phyloP scores from a whole-genome alignment of 179 eudicot genomes.

The Nepenthes alata region DNA sequence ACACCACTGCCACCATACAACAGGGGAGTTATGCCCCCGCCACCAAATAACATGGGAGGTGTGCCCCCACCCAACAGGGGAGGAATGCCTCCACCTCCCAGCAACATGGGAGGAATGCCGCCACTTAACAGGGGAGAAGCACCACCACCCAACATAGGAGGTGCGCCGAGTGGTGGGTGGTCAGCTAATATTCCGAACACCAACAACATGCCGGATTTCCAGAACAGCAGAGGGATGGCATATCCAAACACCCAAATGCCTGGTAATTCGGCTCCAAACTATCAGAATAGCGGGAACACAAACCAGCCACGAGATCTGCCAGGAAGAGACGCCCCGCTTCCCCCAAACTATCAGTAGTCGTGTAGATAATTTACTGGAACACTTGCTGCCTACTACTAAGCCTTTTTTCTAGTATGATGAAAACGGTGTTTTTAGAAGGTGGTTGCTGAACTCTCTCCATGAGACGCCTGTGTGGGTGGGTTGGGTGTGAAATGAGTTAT shows the following conservation, averaged over 20 bases:
- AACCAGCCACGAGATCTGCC: constrained; percentile 43
- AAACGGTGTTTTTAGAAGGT: too few species aligned
- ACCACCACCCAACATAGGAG: constrained; percentile 18
- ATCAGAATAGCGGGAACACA: constrained; percentile 21
- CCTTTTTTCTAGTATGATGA: too few species aligned
- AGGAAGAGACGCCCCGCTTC: constrained; percentile 45
- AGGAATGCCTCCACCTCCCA: neutral
- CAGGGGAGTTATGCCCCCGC: constrained; percentile 9
- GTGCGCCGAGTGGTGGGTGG: constrained; percentile 17
- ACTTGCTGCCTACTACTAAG: neutral
- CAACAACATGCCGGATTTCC: constrained; percentile 19
- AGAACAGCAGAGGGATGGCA: constrained; percentile 26
- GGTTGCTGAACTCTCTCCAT: too few species aligned
- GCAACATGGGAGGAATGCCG: constrained; percentile 1
- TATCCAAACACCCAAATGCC: constrained; percentile 24
- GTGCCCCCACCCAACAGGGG: constrained; percentile 3
- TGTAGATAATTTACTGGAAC: constrained; percentile 11
- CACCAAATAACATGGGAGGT: constrained; percentile 12
- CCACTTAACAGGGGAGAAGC: constrained; percentile 7
- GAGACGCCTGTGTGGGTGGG: too few species aligned
- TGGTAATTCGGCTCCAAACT: constrained; percentile 16
- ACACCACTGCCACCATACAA: neutral
- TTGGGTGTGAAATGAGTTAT: too few species aligned
- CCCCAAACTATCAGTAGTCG: constrained; percentile 16
- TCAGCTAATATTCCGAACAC: constrained; percentile 3